Base-by-base conservation (phyloP, 306 rosid genomes). In the Quercus suber region DNA sequence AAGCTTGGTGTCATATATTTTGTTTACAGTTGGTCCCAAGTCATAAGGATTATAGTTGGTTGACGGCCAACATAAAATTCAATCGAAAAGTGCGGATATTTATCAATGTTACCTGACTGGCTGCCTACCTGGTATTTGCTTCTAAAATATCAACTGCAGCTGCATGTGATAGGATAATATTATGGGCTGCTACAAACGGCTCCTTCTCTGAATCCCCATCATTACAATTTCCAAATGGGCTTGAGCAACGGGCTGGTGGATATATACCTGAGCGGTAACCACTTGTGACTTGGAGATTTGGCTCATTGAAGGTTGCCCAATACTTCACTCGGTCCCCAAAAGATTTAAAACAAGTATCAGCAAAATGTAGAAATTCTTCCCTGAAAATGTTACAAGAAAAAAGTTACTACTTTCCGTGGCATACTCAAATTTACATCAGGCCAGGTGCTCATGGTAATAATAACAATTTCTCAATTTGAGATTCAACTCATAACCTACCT, bases 291-390 rank as follows among this genome's bases (percentile, higher is more conserved):
- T 17, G 49, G 6, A 78, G 64, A 75, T 89, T 89, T 0, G 96
- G 96, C 79, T 93, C 96, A 41, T 93, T 89, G 74, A 91, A 85
- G 37, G 94, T 91, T 15, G 33, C 74, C 97, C 96, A 93, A 31
- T 87, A 83, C 85, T 87, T 93, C 1, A 93, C 94, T 80, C 89
- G 82, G n/a, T 89, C 90, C 25, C 98, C 96, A 80, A 91, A 91
- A 52, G 81, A 69, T 68, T 78, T 82, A 27, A 93, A 93, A 73
- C 98, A 91, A 41, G 73, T 72, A 67, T 91, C 86, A 43, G 92
- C 94, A 80, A 85, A 93, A 70, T 71, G 85, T 13, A 61, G 76
- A 83, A 93, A 90, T 76, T 93, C 97, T 69, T 88, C 88, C 89
- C 93, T 90, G 85, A 31, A 14, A 27, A 30, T 14, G 25, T 12